Evolutionary conservation across 768 basidiomycete species (phyloP).

Genomic region (Mycena venus): DNA sequence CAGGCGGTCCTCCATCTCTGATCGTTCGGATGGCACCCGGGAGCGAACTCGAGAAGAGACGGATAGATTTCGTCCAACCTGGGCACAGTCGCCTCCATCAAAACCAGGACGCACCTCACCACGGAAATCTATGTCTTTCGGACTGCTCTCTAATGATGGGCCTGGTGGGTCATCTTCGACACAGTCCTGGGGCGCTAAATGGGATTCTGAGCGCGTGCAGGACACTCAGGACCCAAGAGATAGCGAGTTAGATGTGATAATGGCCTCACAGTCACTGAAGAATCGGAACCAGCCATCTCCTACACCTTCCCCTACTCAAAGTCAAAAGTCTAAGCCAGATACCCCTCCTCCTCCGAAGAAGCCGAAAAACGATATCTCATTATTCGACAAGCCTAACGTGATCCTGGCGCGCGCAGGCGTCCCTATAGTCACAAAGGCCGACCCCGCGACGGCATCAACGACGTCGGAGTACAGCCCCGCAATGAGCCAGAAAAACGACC

Average conservation of each 20-base stretch:
- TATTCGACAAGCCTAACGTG: slow-evolving; percentile 13
- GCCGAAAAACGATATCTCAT: slow-evolving; percentile 2
- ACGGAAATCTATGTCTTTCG: background rate
- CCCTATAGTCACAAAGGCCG: slow-evolving; percentile 30
- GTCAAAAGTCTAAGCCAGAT: background rate
- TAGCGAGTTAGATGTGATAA: background rate
- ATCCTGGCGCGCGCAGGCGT: slow-evolving; percentile 20
- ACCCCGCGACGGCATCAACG: slow-evolving; percentile 22
- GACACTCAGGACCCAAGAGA: background rate
- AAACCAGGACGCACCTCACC: background rate
- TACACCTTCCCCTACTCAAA: background rate
- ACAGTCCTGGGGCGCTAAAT: background rate
- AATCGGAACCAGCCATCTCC: slow-evolving; percentile 18
- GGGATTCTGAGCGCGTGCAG: background rate
- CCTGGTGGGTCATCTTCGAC: background rate
- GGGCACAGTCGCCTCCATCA: background rate
- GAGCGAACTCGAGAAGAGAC: too few species aligned
- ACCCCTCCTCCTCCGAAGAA: background rate
- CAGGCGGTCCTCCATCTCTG: background rate
- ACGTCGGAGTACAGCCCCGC: slow-evolving; percentile 27
- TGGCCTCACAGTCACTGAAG: background rate
- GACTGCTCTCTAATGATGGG: background rate
- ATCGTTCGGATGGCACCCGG: background rate
- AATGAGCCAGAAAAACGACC: slow-evolving; percentile 22
- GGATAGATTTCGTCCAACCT: background rate